Evolutionary conservation across 1,284 basidiomycete species (phyloP).

Genomic region (Flammula alnicola): DNA sequence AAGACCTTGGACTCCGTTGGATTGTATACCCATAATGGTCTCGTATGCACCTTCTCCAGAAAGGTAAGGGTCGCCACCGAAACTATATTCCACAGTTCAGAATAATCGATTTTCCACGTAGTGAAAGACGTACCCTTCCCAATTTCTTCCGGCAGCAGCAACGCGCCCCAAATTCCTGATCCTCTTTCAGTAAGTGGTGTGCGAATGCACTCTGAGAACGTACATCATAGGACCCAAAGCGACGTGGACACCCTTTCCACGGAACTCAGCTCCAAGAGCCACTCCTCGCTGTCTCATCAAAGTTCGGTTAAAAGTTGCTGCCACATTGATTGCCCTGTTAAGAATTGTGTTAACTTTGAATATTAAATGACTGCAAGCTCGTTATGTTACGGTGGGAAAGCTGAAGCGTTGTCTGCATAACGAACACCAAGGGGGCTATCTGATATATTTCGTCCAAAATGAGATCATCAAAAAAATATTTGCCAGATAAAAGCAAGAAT

Average conservation of each 20-base stretch:
- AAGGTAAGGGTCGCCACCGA: conserved; percentile 66
- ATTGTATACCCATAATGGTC: conserved; percentile 64
- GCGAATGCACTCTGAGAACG: neutral
- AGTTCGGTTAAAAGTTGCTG: conserved; percentile 74
- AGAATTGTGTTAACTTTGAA: neutral
- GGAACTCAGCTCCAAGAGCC: conserved; percentile 72
- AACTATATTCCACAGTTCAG: conserved; percentile 33
- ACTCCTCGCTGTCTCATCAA: conserved; percentile 66
- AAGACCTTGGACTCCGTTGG: conserved; percentile 57
- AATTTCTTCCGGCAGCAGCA: conserved; percentile 71
- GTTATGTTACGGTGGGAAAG: conserved; percentile 66
- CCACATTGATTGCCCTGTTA: conserved; percentile 68
- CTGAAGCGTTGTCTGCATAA: conserved; percentile 62
- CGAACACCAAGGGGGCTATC: conserved; percentile 68
- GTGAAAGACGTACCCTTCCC: conserved; percentile 58
- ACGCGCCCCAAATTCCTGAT: conserved; percentile 61
- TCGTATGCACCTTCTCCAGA: conserved; percentile 65
- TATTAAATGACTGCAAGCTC: neutral
- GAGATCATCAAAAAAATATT: neutral
- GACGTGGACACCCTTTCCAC: conserved; percentile 63
- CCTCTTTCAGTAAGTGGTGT: neutral
- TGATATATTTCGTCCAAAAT: conserved; percentile 28
- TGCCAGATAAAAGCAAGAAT: neutral
- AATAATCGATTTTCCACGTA: neutral
- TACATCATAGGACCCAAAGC: conserved; percentile 62